Evolutionary conservation across 2,329 filamentous ascomycete genomes (phyloP).

Genomic region (Fusarium goolgardi): DNA sequence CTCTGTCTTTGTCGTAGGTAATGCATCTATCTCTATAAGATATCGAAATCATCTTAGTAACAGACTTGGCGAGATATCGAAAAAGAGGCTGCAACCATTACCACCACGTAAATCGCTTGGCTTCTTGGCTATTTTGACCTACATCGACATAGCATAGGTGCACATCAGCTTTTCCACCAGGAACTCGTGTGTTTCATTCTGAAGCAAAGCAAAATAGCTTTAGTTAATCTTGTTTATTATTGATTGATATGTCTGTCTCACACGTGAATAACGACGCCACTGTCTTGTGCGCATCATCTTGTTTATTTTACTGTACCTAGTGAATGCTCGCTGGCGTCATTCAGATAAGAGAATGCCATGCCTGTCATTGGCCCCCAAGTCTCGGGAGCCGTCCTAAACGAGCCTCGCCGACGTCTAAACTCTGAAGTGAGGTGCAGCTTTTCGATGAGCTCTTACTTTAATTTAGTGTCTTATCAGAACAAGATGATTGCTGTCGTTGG

Average conservation of each 20-base stretch:
- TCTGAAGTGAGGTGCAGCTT: constrained; percentile 1
- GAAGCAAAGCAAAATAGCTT: constrained; percentile 1
- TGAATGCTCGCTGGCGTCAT: constrained; percentile 33
- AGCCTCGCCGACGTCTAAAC: constrained; percentile 19
- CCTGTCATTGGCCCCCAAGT: constrained; percentile 13
- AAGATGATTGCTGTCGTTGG: constrained; percentile 14
- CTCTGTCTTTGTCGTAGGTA: constrained; percentile 6
- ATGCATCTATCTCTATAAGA: constrained; percentile 19
- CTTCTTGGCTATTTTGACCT: constrained; percentile 4
- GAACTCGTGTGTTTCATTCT: not conserved
- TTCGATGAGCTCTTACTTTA: not conserved
- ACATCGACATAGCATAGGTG: too few relatives aligned
- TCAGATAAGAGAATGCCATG: constrained; percentile 17
- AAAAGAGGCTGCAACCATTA: not conserved
- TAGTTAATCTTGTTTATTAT: constrained; percentile 10
- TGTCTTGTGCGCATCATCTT: constrained; percentile 18
- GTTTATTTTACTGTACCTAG: constrained; percentile 3
- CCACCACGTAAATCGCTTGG: not conserved
- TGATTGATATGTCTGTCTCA: constrained; percentile 13
- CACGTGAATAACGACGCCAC: constrained; percentile 13
- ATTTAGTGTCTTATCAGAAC: constrained; percentile 30
- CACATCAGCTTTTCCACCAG: too few relatives aligned
- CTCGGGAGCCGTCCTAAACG: constrained; percentile 13
- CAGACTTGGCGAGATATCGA: constrained; percentile 25
- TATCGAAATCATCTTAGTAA: constrained; percentile 23